Percentiles rank a stretch among this genome's conserved stretches.
These are phyloP conservation scores for Filosporella fistucella DNA, from an alignment of 495 filamentous ascomycete species.

Conservation along the genomic window DNA sequence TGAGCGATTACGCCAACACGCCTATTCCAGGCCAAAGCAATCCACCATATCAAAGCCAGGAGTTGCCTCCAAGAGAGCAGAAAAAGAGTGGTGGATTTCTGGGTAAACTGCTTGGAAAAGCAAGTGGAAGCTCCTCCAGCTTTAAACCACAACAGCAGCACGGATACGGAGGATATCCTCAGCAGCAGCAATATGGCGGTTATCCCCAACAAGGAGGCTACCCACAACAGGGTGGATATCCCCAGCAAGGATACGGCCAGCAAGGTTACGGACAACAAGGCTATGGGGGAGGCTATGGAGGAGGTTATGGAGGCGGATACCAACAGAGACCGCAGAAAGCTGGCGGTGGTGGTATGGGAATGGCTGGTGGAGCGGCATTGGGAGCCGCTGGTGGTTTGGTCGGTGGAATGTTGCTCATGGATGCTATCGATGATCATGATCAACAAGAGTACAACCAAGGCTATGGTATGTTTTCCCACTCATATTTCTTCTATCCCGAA, in stretches of 20 bases:
- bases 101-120: conserved; percentile 45
- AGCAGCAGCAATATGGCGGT: neutral
- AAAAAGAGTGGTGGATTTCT: conserved; percentile 39
- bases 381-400: conserved; percentile 74
- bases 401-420: conserved; percentile 63
- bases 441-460: conserved; percentile 46
- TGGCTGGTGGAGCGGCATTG: conserved; percentile 65
- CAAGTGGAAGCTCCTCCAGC: conserved; percentile 15
- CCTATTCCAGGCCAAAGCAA: conserved; percentile 18
- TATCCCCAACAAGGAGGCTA: conserved; percentile 17
- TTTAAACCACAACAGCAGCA: conserved; percentile 19
- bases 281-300: conserved; percentile 27
- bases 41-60: conserved; percentile 26
- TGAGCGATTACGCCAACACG: conserved; percentile 23
- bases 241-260: conserved; percentile 10
- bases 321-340: conserved; percentile 21
- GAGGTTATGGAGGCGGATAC: conserved; percentile 33
- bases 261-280: conserved; percentile 12
- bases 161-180: conserved; percentile 7
- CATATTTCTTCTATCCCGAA: neutral
- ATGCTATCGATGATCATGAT: conserved; percentile 57
- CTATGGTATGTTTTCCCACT: conserved; percentile 22
- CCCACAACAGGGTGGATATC: conserved; percentile 8
- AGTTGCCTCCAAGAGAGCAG: conserved; percentile 26
- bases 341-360: conserved; percentile 54